A percentile compares a stretch with the other conserved stretches of the same genome.
Conservation (phyloP, 805 yeast genomes). For the Blastobotrys attinorum region DNA sequence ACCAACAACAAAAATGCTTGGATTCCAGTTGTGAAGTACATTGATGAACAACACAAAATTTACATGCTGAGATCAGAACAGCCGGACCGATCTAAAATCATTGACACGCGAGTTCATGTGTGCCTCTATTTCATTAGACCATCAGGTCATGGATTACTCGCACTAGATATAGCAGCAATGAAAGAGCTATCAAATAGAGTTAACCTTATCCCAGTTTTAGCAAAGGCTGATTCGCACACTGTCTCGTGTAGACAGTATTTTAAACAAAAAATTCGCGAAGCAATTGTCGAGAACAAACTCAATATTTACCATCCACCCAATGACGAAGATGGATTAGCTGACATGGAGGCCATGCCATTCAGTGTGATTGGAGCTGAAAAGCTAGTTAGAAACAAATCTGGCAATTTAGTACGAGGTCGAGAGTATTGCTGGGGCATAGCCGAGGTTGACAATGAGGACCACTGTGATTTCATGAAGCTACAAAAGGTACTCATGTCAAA, state of each 20-base stretch:
- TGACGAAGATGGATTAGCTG: conserved; percentile 28
- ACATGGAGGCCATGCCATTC: conserved; percentile 61
- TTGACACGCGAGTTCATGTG: conserved; percentile 82
- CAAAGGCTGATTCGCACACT: conserved; percentile 80
- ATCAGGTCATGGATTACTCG: conserved; percentile 79
- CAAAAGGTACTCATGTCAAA: conserved; percentile 75
- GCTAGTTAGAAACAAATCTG: conserved; percentile 55
- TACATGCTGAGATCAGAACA: conserved; percentile 92
- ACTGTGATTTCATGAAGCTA: conserved; percentile 81
- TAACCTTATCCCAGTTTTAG: conserved; percentile 82
- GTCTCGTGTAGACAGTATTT: conserved; percentile 60
- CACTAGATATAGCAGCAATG: conserved; percentile 85
- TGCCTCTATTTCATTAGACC: conserved; percentile 88
- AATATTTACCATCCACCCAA: conserved; percentile 47
- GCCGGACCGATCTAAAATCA: conserved; percentile 49
- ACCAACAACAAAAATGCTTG: conserved; percentile 79
- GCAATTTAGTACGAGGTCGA: conserved; percentile 66
- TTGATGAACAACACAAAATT: conserved; percentile 84
- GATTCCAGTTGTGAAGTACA: conserved; percentile 80
- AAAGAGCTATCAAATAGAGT: conserved; percentile 71
- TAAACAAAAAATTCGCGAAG: conserved; percentile 60
- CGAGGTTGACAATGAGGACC: conserved; percentile 89
- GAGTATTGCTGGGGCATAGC: conserved; percentile 94
- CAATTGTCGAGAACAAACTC: conserved; percentile 77
- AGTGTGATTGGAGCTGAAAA: conserved; percentile 57